Evolutionary conservation across 2,329 filamentous ascomycete genomes (phyloP).

Genomic region (Aspergillus nomiae): DNA sequence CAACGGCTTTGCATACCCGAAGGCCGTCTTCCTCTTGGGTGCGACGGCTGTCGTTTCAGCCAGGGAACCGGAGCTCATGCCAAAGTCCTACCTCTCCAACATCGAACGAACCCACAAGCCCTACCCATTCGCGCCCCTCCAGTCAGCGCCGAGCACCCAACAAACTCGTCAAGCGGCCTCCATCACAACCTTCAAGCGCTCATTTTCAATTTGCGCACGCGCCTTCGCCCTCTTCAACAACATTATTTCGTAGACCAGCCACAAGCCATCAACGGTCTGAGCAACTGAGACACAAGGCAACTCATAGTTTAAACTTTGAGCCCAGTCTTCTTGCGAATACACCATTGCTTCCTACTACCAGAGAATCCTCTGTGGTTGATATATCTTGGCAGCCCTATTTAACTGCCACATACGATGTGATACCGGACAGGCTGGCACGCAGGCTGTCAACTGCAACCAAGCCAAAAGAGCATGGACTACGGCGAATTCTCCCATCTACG

Average conservation of each 20-base stretch:
- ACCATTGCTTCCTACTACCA: background rate
- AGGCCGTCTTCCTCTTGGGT: slow-evolving; percentile 57
- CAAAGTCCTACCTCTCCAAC: slow-evolving; percentile 56
- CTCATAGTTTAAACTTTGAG: slow-evolving; percentile 33
- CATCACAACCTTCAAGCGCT: slow-evolving; percentile 53
- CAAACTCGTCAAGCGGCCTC: slow-evolving; percentile 64
- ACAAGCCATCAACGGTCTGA: slow-evolving; percentile 65
- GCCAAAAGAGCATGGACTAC: slow-evolving; percentile 39
- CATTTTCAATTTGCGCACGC: slow-evolving; percentile 35
- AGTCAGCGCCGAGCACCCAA: slow-evolving; percentile 50
- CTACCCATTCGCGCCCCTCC: slow-evolving; percentile 44
- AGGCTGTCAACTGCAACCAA: slow-evolving; percentile 42
- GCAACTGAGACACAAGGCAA: slow-evolving; percentile 50
- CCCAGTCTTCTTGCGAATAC: slow-evolving; percentile 20
- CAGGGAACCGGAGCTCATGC: slow-evolving; percentile 50
- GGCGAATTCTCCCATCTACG: slow-evolving; percentile 47
- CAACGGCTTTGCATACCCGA: slow-evolving; percentile 28
- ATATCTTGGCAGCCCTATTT: slow-evolving; percentile 45
- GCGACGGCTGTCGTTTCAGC: slow-evolving; percentile 56
- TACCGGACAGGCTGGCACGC: slow-evolving; percentile 39
- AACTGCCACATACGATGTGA: slow-evolving; percentile 27
- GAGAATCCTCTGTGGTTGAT: slow-evolving; percentile 14
- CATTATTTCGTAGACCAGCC: slow-evolving; percentile 60
- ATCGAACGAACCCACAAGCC: slow-evolving; percentile 56
- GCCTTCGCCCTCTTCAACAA: slow-evolving; percentile 42